phyloP scores from a whole-genome alignment of 305 asterid species.

The Striga hermonthica region DNA sequence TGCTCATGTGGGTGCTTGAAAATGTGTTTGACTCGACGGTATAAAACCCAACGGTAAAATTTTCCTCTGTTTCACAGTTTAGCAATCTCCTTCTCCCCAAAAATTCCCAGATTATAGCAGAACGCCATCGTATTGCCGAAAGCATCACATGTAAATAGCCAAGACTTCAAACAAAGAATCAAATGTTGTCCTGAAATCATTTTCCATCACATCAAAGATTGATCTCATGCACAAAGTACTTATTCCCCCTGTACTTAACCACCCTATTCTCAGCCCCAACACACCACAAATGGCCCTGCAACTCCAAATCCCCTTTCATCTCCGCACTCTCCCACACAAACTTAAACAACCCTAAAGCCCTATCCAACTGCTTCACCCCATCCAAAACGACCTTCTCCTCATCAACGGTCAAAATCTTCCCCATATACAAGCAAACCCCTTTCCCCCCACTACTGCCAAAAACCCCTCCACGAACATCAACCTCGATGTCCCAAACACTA shows the following conservation, averaged over 20 bases:
- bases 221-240: conserved; percentile 56
- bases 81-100: background rate
- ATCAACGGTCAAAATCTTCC: conserved; percentile 63
- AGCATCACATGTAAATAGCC: background rate
- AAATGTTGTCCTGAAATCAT: background rate
- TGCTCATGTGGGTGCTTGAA: too few species aligned
- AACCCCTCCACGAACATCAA: conserved; percentile 81
- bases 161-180: background rate
- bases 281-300: conserved; percentile 89
- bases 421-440: conserved; percentile 57
- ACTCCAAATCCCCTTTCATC: conserved; percentile 65
- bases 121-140: background rate
- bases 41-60: too few species aligned
- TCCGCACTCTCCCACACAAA: conserved; percentile 80
- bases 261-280: conserved; percentile 57
- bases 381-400: conserved; percentile 52
- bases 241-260: conserved; percentile 53
- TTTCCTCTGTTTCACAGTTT: background rate
- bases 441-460: conserved; percentile 43
- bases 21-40: too few species aligned
- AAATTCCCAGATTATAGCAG: background rate
- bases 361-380: conserved; percentile 68
- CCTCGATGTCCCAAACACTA: conserved; percentile 51
- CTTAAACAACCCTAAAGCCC: conserved; percentile 69
- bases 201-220: conserved; percentile 28